A percentile compares a stretch with the other conserved stretches of the same genome.
These are phyloP conservation scores for Botrytis deweyae DNA, from an alignment of 2,329 filamentous ascomycete species.

Conservation along the genomic window DNA sequence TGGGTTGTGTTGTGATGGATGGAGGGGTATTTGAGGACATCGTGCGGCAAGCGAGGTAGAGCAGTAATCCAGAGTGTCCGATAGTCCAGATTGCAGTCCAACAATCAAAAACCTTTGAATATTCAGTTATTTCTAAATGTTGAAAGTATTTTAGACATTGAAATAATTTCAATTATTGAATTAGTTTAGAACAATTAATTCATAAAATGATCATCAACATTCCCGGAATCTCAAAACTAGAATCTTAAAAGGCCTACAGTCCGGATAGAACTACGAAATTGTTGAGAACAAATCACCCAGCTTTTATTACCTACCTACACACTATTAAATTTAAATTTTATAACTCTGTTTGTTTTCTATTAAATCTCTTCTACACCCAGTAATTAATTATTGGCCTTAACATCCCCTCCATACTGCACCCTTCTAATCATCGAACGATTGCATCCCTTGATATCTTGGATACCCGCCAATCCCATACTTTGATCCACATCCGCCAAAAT, in stretches of 20 bases:
- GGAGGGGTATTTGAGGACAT: background rate
- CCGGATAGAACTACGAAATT: no score
- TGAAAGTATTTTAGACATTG: no score
- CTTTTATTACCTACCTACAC: background rate
- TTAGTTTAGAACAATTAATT: background rate
- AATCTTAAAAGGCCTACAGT: background rate
- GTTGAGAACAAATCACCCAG: background rate
- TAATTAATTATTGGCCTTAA: constrained; percentile 32
- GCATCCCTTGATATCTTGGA: constrained; percentile 38
- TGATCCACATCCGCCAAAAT: constrained; percentile 55
- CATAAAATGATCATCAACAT: background rate
- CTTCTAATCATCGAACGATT: constrained; percentile 32
- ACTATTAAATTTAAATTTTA: background rate
- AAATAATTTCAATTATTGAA: background rate
- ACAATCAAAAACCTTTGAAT: background rate
- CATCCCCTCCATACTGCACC: constrained; percentile 33
- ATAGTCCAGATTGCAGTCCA: background rate
- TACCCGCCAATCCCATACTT: constrained; percentile 55
- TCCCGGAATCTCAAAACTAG: background rate
- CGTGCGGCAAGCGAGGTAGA: background rate
- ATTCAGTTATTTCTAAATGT: background rate
- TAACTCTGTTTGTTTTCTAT: fast-evolving
- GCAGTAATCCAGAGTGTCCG: background rate
- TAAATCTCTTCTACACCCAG: background rate
- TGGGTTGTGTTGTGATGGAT: background rate